Evolutionary conservation across 2,329 filamentous ascomycete genomes (phyloP), one percentile per base, ranked within the genome.

Genomic region (Colletotrichum navitas): DNA sequence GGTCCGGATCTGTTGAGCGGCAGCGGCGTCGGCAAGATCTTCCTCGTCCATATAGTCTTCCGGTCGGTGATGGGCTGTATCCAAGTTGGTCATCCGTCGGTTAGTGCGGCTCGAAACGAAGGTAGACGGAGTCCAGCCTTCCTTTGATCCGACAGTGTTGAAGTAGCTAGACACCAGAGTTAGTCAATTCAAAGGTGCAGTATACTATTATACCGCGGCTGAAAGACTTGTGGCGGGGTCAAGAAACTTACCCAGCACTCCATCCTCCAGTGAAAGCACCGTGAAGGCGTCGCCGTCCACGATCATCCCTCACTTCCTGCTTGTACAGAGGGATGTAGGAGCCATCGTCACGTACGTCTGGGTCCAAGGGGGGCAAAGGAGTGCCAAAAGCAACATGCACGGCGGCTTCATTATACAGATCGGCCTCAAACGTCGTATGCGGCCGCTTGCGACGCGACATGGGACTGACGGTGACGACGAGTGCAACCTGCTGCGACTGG

Each of bases 1-100:
- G 0, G 93, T 97, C 76, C 95, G 89, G 43, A 98, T 83, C 72
- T 88, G 88, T 76, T 91, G 89, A 2, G 92, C 87, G 81, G 97
- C 94, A 69, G 93, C 94, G 0, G 92, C 93, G 79, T 97, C 94
- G 8, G 92, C 93, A 43, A 97, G 85, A 81, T 99, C 96, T 80
- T 99, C 96, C 52, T 97, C 95, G 77, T 99, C 96, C 96, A 99
- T 99, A 76, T 95, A 98, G 78, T 98, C 95, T 80, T 98, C 94
- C 0, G 91, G 89, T 59, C 91, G 90, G 78, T 93, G 90, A 74
- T 87, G 82, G 11, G 76, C 75, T 2, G 82, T 76, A 73, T 88
- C 86, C n/a, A 62, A 71, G 43, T 84, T 86, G 83, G 93, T 89
- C 78, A 93, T 93, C 74, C 88, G 90, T 67, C 94, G 92, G 77